Evolutionary conservation across 23 red algal genomes (phyloP).

Genomic region (Gracilariopsis chorda): DNA sequence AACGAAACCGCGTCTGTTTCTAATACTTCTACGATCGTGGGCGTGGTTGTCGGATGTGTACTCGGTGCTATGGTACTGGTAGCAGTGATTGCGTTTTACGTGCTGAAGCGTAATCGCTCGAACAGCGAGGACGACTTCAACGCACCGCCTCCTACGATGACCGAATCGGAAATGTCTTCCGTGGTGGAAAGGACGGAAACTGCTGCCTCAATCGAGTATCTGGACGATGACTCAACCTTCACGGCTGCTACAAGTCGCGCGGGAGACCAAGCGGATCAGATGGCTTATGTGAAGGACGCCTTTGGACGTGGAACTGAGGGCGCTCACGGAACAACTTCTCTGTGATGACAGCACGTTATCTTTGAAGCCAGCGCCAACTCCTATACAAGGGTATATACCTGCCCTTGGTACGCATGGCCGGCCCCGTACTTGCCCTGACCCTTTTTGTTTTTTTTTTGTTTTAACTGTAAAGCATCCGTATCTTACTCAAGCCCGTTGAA

Average conservation of each 20-base stretch:
- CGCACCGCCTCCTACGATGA: conserved; percentile 34
- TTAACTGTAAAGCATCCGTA: conserved; percentile 19
- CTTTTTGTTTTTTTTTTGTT: conserved; percentile 8
- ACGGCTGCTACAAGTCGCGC: conserved; percentile 51
- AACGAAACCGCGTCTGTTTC: neutral
- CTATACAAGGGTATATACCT: neutral
- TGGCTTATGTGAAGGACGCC: conserved; percentile 44
- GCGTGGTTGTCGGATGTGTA: conserved; percentile 22
- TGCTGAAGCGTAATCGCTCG: neutral
- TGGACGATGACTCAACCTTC: conserved; percentile 61
- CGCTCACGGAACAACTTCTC: conserved; percentile 15
- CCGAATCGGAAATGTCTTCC: conserved; percentile 46
- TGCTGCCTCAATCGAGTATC: conserved; percentile 40
- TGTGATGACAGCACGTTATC: neutral
- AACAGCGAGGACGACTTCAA: conserved; percentile 10
- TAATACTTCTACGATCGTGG: conserved; percentile 28
- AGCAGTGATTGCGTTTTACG: conserved; percentile 16
- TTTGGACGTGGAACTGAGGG: conserved; percentile 34
- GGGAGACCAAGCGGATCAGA: conserved; percentile 37
- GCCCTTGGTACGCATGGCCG: neutral
- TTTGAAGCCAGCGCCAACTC: neutral
- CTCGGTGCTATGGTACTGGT: neutral
- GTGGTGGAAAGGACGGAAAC: conserved; percentile 40
- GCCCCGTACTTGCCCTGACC: neutral
- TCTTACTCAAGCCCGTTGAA: conserved; percentile 7